Base-by-base conservation (phyloP, 1,284 basidiomycete species). In the Xanthoconium separans region DNA sequence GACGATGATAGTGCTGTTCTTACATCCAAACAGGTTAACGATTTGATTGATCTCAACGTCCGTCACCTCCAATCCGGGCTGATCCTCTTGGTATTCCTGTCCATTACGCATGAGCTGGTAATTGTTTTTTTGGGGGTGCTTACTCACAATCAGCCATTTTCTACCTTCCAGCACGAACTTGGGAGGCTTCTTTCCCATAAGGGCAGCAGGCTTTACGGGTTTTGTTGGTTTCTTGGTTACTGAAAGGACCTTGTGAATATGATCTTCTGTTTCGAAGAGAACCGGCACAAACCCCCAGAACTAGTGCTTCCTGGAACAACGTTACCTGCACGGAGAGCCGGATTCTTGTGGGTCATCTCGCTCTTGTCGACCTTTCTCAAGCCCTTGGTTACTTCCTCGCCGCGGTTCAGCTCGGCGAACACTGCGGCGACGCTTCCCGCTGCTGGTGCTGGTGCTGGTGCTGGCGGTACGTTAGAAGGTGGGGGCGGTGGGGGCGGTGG, bases 271-370 rank as follows among this genome's bases (percentile, higher is more conserved):
- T 18, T 31, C 34, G 16, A 53, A 49, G 40, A 42, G 30, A 53
- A 50, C 43, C 41, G 37, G 29, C 27, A 63, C 76, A 55, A 46
- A 77, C 76, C 63, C 58, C 68, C 49, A 39, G 73, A 36, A 44
- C 77, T 60, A 22, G 76, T 61, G 18, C 72, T 45, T 22, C 78
- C 78, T 43, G 89, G 83, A 20, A 93, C 92, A 16, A 77, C 76
- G 53, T 80, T 80, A 24, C 83, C 73, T 5, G 83, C 81, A 39
- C 95, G 78, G 41, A 99, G 74, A 15, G 84, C 80, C 0, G 97
- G 96, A 66, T 99, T 99, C 81, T 99, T 98, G 79, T 99, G 97
- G 8, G 95, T 98, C 95, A 96, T 96, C 72, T 98, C 87, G 62
- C 91, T 95, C 74, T 88, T 85, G 70, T 97, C 93, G 18, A 99